Evolutionary conservation across 2,329 filamentous ascomycete genomes (phyloP), one percentile per base, ranked within the genome.

Genomic region (Pyrenochaeta sp.): DNA sequence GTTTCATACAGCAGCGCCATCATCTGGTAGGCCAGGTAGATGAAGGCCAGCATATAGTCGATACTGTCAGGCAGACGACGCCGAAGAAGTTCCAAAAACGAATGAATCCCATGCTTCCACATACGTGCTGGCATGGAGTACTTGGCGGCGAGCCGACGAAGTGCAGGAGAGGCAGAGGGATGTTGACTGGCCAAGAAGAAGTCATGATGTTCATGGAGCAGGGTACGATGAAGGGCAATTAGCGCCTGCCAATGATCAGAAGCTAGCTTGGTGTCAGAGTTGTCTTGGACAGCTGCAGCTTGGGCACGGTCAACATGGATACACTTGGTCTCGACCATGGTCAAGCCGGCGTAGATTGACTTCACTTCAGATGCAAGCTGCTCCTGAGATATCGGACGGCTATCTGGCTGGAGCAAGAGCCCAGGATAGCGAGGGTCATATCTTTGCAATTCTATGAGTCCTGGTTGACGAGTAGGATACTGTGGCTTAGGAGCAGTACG

Each of bases 41-140:
- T 92, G 54, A 97, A 98, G 0, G 89, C 88, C 0, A 97, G 80
- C 93, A 98, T 97, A 54, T 96, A 91, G 49, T 97, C 93, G 0
- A 93, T 79, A 1, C 91, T 93, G 0, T 83, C 84, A 0, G 93
- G 94, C 0, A 97, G 80, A 2, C 89, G 85, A 63, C 91, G 88
- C 0, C 75, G 72, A 4, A 79, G 67, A 0, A 96, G 75, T 64
- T 96, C 92, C 0, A 96, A 82, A 56, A 95, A 95, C 0, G 88
- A 89, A 71, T 96, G 92, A 3, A 98, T 97, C 0, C 91, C 94
- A 67, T 96, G 91, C 0, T 92, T 85, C 95, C 95, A 98, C 91
- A 98, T 95, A 0, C 94, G 83, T 0, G 91, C 92, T 0, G 94
- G 93, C 92, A 98, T 97, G 0, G 88, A 88, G 66, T 97, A 97